Conservation (phyloP, 2,329 filamentous ascomycete genomes). For the Diaporthe destruens region DNA sequence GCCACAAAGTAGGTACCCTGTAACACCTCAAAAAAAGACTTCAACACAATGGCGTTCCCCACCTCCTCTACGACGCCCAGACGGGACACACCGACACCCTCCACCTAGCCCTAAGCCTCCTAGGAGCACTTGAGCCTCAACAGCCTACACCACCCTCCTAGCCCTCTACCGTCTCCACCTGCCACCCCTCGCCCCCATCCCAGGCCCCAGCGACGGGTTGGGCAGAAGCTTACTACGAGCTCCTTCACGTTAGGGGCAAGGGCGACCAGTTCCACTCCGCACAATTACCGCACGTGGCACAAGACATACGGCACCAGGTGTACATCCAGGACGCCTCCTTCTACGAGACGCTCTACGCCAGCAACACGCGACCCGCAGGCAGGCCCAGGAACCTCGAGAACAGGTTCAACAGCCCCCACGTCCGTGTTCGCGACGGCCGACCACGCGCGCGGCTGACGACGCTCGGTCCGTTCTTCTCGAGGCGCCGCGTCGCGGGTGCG, state of each 20-base stretch:
- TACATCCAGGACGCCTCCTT: conserved; percentile 42
- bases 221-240: conserved; percentile 21
- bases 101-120: not conserved
- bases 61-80: not conserved
- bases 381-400: conserved; percentile 37
- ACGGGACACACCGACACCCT: not conserved
- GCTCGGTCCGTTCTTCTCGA: conserved; percentile 49
- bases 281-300: conserved; percentile 17
- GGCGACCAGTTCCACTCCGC: conserved; percentile 31
- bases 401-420: conserved; percentile 40
- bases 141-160: not conserved
- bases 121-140: not conserved
- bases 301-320: conserved; percentile 39
- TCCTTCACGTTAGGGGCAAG: not conserved
- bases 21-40: no score
- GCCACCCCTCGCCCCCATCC: conserved; percentile 4
- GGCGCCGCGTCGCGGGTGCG: conserved; percentile 38
- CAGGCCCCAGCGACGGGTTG: conserved; percentile 14
- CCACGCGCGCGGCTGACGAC: conserved; percentile 39
- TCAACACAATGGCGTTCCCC: not conserved
- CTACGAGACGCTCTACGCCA: conserved; percentile 38
- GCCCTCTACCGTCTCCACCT: conserved; percentile 23
- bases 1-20: no score
- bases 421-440: conserved; percentile 40
- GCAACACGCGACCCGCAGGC: conserved; percentile 23